A percentile compares a stretch with the other conserved stretches of the same genome.
These are phyloP conservation scores for Aphanomyces astaci DNA, from an alignment of 352 stramenopile genomes.

Conservation along the genomic window DNA sequence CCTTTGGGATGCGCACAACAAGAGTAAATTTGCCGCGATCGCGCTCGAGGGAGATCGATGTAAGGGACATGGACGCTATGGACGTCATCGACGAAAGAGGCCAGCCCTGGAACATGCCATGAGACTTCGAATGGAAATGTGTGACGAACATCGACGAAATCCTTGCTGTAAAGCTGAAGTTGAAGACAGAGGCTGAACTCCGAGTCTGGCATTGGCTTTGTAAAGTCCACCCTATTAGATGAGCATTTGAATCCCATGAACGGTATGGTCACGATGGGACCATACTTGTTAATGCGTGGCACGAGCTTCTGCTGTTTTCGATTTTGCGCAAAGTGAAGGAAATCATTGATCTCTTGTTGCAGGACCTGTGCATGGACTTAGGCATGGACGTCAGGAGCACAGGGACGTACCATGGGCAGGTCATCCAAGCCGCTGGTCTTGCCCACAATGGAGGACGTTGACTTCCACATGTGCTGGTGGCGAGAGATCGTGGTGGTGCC, in stretches of 20 bases:
- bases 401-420: slow-evolving; percentile 2
- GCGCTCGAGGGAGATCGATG: slow-evolving; percentile 29
- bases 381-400: background rate
- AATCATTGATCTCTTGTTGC: slow-evolving; percentile 59
- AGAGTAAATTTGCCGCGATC: slow-evolving; percentile 22
- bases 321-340: slow-evolving; percentile 41
- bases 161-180: slow-evolving; percentile 19
- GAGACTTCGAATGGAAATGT: background rate
- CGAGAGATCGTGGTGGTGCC: background rate
- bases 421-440: slow-evolving; percentile 21
- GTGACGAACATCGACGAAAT: slow-evolving; percentile 21
- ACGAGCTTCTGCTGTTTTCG: slow-evolving; percentile 40
- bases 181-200: slow-evolving; percentile 17
- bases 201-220: slow-evolving; percentile 10
- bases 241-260: too few relatives aligned
- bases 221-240: slow-evolving; percentile 23
- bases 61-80: slow-evolving; percentile 29
- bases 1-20: slow-evolving; percentile 22
- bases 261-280: background rate
- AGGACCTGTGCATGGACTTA: slow-evolving; percentile 26
- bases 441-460: slow-evolving; percentile 20
- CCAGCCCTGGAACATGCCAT: background rate
- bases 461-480: slow-evolving; percentile 13
- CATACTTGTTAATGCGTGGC: slow-evolving; percentile 53
- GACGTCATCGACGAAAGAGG: slow-evolving; percentile 30